Evolutionary conservation across 805 yeast species (phyloP).

Genomic region (Teunomyces kruisii): DNA sequence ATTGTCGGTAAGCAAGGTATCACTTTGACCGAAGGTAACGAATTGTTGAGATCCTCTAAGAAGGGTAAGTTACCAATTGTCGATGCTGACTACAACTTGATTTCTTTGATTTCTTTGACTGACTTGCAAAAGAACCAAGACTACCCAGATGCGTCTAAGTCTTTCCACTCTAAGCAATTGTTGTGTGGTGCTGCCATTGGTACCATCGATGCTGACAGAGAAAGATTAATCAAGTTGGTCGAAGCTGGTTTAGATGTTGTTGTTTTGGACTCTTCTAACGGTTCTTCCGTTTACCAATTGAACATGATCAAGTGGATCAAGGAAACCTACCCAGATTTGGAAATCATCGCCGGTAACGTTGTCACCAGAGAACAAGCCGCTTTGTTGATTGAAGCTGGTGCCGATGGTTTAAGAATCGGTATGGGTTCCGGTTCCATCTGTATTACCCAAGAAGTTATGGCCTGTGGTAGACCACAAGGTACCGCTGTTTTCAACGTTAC

Average conservation of each 20-base stretch:
- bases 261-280: constrained; percentile 93
- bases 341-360: constrained; percentile 97
- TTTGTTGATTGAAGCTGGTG: constrained; percentile 85
- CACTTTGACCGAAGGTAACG: constrained; percentile 82
- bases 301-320: constrained; percentile 93
- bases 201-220: constrained; percentile 85
- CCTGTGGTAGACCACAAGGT: constrained; percentile 99
- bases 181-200: constrained; percentile 99
- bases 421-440: constrained; percentile 99
- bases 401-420: constrained; percentile 97
- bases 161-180: constrained; percentile 89
- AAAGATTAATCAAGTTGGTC: constrained; percentile 78
- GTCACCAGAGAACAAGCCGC: constrained; percentile 99
- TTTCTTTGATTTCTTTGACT: constrained; percentile 89
- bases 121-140: constrained; percentile 94
- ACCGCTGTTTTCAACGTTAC: constrained; percentile 95
- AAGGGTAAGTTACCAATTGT: constrained; percentile 97
- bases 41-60: constrained; percentile 85
- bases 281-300: constrained; percentile 93
- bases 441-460: constrained; percentile 99
- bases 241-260: constrained; percentile 98
- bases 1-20: constrained; percentile 84
- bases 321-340: constrained; percentile 69
- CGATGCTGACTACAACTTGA: constrained; percentile 71
- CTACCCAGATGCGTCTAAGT: constrained; percentile 94